Base-by-base conservation (phyloP, 1,284 basidiomycete genomes). In the Malassezia furfur region DNA sequence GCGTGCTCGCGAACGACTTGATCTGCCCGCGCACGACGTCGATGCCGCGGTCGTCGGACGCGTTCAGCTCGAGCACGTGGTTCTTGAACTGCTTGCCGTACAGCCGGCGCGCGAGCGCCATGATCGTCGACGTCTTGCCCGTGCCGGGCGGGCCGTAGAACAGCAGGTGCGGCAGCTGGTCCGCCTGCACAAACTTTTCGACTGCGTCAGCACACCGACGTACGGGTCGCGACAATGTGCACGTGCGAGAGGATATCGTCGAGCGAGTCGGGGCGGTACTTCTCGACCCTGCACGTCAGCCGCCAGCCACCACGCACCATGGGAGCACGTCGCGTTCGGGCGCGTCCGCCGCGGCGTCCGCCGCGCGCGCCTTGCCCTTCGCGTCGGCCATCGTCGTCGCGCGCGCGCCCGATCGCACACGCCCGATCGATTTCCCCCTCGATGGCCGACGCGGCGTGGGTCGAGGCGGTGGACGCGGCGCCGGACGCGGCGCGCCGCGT, bases 1-100 rank as follows among this genome's bases (percentile, higher is more conserved):
- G 84, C 14, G 93, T 96, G 77, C 91, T 89, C 1, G 93, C 91
- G 50, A 98, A 98, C 74, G 89, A 89, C 76, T 98, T 98, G 77
- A 98, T 93, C 79, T 96, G 91, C 72, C 96, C 94, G 46, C 94
- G 83, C 5, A 98, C 94, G 44, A 96, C 91, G 60, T 98, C 94
- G 64, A 98, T 98, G 49, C 93, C 93, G 70, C 93, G 83, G 70
- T 98, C 94, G 73, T 98, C 93, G 1, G 91, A 96, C 3, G 93
- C 93, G 74, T 98, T 98, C 48, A 98, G 81, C 87, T 98, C 93
- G 1, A 98, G 82, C 19, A 94, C 93, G 74, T 94, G 90, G 74
- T 91, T 96, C 58, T 82, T 80, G 75, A 61, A 73, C 82, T 91
- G 48, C 61, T 74, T 48, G 81, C 91, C 91, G 72, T 96, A 98